A percentile compares a stretch with the other conserved stretches of the same genome.
These are phyloP conservation scores for Paxillus ammoniavirescens DNA, from an alignment of 768 basidiomycete genomes.

Conservation along the genomic window DNA sequence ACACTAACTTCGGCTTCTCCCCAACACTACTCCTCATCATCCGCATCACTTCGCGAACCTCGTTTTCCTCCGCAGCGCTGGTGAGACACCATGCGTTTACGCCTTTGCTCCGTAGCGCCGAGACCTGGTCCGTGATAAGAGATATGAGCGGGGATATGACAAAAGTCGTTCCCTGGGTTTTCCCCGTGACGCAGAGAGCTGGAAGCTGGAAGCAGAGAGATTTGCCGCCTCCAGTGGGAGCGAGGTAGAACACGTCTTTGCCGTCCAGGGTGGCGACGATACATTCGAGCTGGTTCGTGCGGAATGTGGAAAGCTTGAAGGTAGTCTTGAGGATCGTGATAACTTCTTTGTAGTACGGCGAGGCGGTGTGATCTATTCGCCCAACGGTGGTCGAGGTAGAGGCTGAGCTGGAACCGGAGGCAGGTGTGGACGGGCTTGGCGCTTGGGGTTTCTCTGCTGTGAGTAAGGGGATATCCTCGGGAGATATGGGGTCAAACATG, in stretches of 20 bases:
- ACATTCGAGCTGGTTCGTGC: constrained; percentile 83
- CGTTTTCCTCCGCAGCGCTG: constrained; percentile 45
- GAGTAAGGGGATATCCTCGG: constrained; percentile 16
- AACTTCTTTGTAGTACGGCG: constrained; percentile 30
- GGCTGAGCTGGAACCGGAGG: constrained; percentile 1
- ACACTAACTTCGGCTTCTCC: constrained; percentile 67
- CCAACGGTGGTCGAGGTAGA: neutral
- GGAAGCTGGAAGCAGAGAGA: constrained; percentile 90
- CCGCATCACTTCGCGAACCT: constrained; percentile 39
- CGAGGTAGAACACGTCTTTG: constrained; percentile 88
- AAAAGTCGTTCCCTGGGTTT: constrained; percentile 78
- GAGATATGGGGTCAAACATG: constrained; percentile 34
- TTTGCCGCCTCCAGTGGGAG: constrained; percentile 96
- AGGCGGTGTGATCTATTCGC: constrained; percentile 32
- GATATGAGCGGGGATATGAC: constrained; percentile 89
- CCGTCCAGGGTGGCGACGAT: constrained; percentile 78
- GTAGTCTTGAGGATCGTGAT: constrained; percentile 31
- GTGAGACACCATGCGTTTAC: constrained; percentile 73
- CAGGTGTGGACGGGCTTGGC: constrained; percentile 10
- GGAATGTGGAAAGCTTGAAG: constrained; percentile 70
- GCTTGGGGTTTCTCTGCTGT: constrained; percentile 10
- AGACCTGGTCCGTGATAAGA: constrained; percentile 88
- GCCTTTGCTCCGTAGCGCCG: constrained; percentile 57
- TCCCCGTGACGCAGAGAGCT: constrained; percentile 71
- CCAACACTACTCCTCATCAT: constrained; percentile 39